Base-by-base conservation (phyloP, 441 rosid species). In the Kokia cookei region DNA sequence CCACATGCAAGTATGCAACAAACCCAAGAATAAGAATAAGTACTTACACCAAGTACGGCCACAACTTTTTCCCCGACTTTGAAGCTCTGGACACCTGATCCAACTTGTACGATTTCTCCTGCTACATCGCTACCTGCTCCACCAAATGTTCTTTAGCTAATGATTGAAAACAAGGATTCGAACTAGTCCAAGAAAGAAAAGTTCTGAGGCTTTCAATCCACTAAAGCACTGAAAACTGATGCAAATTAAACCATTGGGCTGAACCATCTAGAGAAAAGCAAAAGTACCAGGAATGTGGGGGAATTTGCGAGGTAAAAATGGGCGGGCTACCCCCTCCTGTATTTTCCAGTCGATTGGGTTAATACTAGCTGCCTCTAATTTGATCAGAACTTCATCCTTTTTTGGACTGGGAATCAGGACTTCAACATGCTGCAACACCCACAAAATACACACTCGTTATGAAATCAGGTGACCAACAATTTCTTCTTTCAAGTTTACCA, bases 1-100 rank as follows among this genome's bases (percentile, higher is more conserved):
- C 53, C 45, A 32, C 19, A 53, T 32, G 11, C 4, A 11, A 45
- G 15, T 10, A 10, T 0, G 14, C 3, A 11, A 2, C 3, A 13
- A 45, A 11, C 15, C 14, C 50, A 45, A 45, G 50, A 45, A 45
- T n/a, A 27, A n/a, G 27, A 13, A 45, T 57, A n/a, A n/a, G 45
- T 27, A 65, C 74, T 66, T 78, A 84, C 87, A 1, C 58, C 12
- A 50, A 91, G 91, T 47, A 71, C 13, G 29, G 91, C 87, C 0
- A 88, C 90, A 77, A 93, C 95, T 89, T 86, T 89, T 76, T 91
- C 91, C 95, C 98, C 95, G 17, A 84, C 69, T 73, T 87, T 87
- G 82, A 85, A 88, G 11, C 83, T 75, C 65, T 82, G 61, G 59
- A 91, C 93, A 73, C 80, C 90, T 37, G 86, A 71, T 62, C 97